Evolutionary conservation across 2,329 filamentous ascomycete species (phyloP).

Genomic region (Fulvia fulva): DNA sequence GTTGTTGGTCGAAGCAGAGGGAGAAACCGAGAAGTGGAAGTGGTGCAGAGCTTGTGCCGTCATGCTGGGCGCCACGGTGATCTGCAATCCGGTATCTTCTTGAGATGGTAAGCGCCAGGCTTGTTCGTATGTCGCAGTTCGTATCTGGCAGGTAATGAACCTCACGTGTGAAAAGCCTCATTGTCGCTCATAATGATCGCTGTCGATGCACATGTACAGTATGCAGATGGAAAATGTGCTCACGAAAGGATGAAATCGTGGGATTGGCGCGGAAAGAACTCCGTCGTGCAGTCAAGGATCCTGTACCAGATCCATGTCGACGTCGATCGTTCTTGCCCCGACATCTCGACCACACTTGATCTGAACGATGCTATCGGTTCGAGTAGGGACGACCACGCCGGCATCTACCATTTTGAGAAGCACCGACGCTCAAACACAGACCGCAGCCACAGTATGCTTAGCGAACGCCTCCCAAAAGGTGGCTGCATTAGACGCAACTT

Average conservation of each 20-base stretch:
- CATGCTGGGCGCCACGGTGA: neutral
- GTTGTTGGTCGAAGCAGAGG: neutral
- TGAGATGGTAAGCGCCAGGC: neutral
- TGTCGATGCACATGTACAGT: no score
- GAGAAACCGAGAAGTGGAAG: neutral
- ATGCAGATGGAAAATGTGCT: neutral
- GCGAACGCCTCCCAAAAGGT: no score
- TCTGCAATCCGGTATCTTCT: neutral
- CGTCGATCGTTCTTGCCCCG: neutral
- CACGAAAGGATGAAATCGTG: neutral
- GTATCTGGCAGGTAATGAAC: neutral
- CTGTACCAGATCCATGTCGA: neutral
- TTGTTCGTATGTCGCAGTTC: neutral
- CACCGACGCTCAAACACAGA: neutral
- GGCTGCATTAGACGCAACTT: no score
- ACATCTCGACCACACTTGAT: neutral
- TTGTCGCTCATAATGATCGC: neutral
- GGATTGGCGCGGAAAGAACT: neutral
- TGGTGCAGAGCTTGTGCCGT: neutral
- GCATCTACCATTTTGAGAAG: neutral
- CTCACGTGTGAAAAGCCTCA: neutral
- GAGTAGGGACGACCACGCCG: neutral
- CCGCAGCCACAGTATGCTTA: neutral
- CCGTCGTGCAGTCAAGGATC: neutral
- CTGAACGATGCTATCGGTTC: no score